Percentiles rank a stretch among this genome's conserved stretches.
Conservation (phyloP, 331 rosid species). For the Phaseolus coccineus region DNA sequence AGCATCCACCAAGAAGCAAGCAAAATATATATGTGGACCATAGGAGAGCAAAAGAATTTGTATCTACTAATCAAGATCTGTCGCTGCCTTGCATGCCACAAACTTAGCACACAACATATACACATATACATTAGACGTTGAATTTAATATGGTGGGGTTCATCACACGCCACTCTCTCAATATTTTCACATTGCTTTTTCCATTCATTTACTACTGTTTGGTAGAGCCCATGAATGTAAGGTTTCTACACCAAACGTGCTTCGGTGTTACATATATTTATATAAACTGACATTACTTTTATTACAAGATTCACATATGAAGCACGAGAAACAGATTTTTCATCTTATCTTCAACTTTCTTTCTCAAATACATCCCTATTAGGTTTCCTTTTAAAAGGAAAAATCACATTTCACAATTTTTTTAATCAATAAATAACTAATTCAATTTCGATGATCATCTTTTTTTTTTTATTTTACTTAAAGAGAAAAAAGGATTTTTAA, state of each 20-base stretch:
- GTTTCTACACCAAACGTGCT: slow-evolving; percentile 35
- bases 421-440: too few species aligned
- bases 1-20: slow-evolving; percentile 21
- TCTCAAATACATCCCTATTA: not conserved
- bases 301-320: slow-evolving; percentile 1
- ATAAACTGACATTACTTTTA: slow-evolving; percentile 34
- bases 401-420: too few species aligned
- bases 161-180: not conserved
- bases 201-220: slow-evolving; percentile 54
- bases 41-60: slow-evolving; percentile 3
- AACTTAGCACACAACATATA: slow-evolving; percentile 7
- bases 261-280: slow-evolving; percentile 8
- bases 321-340: not conserved
- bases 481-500: not conserved
- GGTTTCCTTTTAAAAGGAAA: too few species aligned
- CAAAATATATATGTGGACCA: not conserved
- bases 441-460: too few species aligned
- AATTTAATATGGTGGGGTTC: slow-evolving; percentile 46
- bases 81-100: slow-evolving; percentile 18
- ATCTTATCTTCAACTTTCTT: not conserved
- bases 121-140: slow-evolving; percentile 16
- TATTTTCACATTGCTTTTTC: slow-evolving; percentile 27
- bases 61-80: slow-evolving; percentile 4
- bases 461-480: too few species aligned
- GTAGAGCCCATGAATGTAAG: slow-evolving; percentile 49